Conservation (phyloP, 495 filamentous ascomycete genomes). For the Penicillium antarcticum region DNA sequence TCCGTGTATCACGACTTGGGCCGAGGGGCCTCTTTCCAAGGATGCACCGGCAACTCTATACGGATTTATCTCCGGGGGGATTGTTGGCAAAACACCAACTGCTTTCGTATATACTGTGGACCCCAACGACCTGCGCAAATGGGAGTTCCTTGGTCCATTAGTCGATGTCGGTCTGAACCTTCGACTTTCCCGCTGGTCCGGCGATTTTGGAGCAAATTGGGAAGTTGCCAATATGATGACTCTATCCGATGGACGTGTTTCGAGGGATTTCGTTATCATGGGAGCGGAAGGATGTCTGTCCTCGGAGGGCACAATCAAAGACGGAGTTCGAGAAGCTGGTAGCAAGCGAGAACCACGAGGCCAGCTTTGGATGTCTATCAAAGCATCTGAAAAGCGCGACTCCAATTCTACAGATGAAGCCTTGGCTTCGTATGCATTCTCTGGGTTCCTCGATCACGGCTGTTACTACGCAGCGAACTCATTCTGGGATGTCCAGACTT, state of each 20-base stretch:
- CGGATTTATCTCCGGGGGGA: constrained; percentile 51
- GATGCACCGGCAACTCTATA: constrained; percentile 33
- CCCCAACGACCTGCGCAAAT: constrained; percentile 42
- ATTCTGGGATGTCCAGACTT: constrained; percentile 33
- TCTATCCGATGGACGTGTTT: constrained; percentile 28
- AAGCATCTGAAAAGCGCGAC: neutral
- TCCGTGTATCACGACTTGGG: constrained; percentile 47
- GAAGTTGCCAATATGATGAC: constrained; percentile 53
- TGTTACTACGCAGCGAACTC: constrained; percentile 38
- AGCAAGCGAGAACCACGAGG: constrained; percentile 22
- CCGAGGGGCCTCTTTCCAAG: constrained; percentile 33
- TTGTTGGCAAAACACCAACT: constrained; percentile 43
- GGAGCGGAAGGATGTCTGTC: constrained; percentile 43
- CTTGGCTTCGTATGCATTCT: constrained; percentile 24
- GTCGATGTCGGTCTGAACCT: constrained; percentile 43
- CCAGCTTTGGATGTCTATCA: constrained; percentile 37
- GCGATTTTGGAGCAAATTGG: constrained; percentile 55
- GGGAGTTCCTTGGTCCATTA: constrained; percentile 50
- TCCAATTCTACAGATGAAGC: neutral
- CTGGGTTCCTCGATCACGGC: constrained; percentile 36
- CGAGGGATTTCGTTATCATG: constrained; percentile 48
- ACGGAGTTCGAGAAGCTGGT: constrained; percentile 7
- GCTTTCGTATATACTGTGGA: constrained; percentile 52
- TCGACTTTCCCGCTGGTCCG: constrained; percentile 42
- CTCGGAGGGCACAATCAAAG: neutral